These are phyloP conservation scores for Schwanniomyces etchellsii DNA, from an alignment of 1,139 yeast species.

Conservation along the genomic window DNA sequence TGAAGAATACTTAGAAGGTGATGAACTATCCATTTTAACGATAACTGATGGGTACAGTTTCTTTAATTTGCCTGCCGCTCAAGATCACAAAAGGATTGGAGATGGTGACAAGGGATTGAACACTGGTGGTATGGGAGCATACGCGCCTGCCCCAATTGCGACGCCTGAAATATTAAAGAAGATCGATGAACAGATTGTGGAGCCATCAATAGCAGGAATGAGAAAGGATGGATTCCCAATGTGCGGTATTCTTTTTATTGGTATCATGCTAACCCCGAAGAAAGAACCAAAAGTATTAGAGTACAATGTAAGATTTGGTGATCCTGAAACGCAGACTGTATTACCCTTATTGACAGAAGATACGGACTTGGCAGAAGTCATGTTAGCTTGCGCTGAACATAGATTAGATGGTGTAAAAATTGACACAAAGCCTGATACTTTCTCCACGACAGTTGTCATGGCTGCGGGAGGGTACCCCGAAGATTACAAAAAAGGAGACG, in stretches of 20 bases:
- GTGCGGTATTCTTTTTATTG: conserved; percentile 95
- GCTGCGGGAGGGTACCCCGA: conserved; percentile 98
- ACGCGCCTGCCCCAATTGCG: conserved; percentile 95
- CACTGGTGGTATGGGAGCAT: conserved; percentile 99
- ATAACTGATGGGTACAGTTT: conserved; percentile 92
- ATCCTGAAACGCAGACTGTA: conserved; percentile 97
- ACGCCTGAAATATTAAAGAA: conserved; percentile 61
- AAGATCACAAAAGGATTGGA: conserved; percentile 94
- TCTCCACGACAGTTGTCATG: conserved; percentile 88
- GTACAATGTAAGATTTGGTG: conserved; percentile 97
- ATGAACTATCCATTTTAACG: conserved; percentile 89
- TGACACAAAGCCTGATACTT: conserved; percentile 53
- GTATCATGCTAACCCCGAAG: conserved; percentile 76
- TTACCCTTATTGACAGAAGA: conserved; percentile 77
- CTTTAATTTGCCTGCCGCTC: conserved; percentile 92
- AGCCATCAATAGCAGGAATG: conserved; percentile 96
- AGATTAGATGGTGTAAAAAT: conserved; percentile 82
- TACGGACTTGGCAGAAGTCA: conserved; percentile 86
- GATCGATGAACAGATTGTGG: conserved; percentile 68
- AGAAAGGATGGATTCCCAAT: conserved; percentile 93
- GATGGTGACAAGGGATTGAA: conserved; percentile 92
- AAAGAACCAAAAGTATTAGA: conserved; percentile 92
- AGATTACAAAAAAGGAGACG: conserved; percentile 78
- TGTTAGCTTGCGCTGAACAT: conserved; percentile 93
- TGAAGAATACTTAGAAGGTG: conserved; percentile 95